A percentile compares a stretch with the other conserved stretches of the same genome.
These are phyloP conservation scores for Cucurbita maxima DNA, from an alignment of 306 rosid genomes.

Conservation along the genomic window DNA sequence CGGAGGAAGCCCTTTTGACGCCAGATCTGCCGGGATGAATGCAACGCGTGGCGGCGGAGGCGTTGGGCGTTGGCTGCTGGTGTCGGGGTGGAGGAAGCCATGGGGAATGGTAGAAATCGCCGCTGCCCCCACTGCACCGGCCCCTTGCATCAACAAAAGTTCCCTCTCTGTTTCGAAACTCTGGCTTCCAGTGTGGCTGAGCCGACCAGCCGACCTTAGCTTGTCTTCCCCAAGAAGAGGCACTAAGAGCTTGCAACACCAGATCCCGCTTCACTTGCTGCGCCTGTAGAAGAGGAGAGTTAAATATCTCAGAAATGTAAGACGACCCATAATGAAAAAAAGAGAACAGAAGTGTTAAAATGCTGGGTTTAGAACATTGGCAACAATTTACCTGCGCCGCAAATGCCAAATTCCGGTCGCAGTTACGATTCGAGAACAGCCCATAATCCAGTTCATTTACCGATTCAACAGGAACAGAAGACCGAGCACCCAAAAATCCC, in stretches of 20 bases:
- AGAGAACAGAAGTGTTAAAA: neutral
- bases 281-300: constrained; percentile 8
- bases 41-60: constrained; percentile 18
- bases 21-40: constrained; percentile 20
- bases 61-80: constrained; percentile 10
- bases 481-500: constrained; percentile 15
- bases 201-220: constrained; percentile 21
- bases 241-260: constrained; percentile 19
- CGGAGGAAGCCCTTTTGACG: constrained; percentile 28
- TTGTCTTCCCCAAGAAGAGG: constrained; percentile 26
- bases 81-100: constrained; percentile 28
- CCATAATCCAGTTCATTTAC: constrained; percentile 2
- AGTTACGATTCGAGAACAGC: constrained; percentile 15
- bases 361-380: neutral
- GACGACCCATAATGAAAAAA: neutral
- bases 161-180: constrained; percentile 25
- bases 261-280: constrained; percentile 20
- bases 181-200: constrained; percentile 27
- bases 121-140: constrained; percentile 12
- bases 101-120: constrained; percentile 16
- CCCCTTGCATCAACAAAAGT: constrained; percentile 11
- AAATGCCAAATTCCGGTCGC: constrained; percentile 7
- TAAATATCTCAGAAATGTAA: neutral
- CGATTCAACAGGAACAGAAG: neutral
- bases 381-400: constrained; percentile 14